phyloP scores from a whole-genome alignment of 2,329 filamentous ascomycete genomes.

The Paraphaeosphaeria minitans region DNA sequence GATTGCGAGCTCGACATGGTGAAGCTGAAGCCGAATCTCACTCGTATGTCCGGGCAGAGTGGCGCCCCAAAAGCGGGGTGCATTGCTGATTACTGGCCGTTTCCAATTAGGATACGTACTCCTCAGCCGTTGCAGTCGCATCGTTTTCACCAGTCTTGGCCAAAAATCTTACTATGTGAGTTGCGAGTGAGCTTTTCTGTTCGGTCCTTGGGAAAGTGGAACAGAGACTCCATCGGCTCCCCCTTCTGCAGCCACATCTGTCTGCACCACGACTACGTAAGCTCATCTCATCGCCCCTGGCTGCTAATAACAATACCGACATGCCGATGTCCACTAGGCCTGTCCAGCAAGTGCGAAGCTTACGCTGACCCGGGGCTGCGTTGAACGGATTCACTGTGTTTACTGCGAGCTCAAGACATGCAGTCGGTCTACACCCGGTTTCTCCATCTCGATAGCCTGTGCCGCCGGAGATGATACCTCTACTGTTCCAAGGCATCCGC shows the following conservation, averaged over 20 bases:
- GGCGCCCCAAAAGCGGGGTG: conserved; percentile 5
- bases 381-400: neutral
- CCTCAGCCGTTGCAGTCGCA: neutral
- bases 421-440: conserved; percentile 10
- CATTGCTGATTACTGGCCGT: neutral
- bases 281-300: conserved; percentile 10
- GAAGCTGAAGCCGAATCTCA: conserved; percentile 29
- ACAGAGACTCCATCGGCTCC: conserved; percentile 8
- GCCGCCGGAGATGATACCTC: neutral
- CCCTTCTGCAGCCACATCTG: neutral
- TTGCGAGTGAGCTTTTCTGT: too few species aligned
- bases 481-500: conserved; percentile 1
- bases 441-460: neutral
- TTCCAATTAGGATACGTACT: neutral
- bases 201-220: neutral
- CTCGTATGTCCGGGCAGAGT: neutral
- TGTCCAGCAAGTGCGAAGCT: neutral
- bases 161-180: too few species aligned
- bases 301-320: conserved; percentile 2
- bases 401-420: conserved; percentile 24
- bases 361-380: conserved; percentile 13
- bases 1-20: conserved; percentile 22
- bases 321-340: neutral
- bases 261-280: conserved; percentile 5
- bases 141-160: neutral